phyloP scores from a whole-genome alignment of 2,329 filamentous ascomycete species.

The Neonectria neomacrospora region DNA sequence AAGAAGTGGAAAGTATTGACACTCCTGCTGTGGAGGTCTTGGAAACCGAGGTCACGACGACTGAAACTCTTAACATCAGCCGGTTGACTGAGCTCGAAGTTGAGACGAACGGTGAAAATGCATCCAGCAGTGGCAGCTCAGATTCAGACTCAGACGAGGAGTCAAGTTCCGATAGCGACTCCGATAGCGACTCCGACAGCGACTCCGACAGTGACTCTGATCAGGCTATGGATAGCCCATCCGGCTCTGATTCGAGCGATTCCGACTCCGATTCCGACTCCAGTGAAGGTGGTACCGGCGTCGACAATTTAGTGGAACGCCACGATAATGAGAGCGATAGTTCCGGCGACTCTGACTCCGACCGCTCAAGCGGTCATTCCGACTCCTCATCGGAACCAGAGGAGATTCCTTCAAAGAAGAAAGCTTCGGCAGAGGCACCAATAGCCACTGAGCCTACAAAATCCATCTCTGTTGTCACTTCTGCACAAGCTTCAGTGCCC shows the following conservation, averaged over 20 bases:
- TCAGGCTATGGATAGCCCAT: slow-evolving; percentile 1
- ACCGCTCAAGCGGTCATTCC: slow-evolving; percentile 38
- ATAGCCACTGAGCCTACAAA: not conserved
- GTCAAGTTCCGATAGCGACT: slow-evolving; percentile 47
- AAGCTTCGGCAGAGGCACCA: slow-evolving; percentile 12
- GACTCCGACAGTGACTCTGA: slow-evolving; percentile 14
- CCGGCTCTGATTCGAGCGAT: slow-evolving; percentile 24
- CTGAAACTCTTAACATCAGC: not conserved
- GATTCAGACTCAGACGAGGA: slow-evolving; percentile 45
- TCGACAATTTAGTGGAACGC: slow-evolving; percentile 24
- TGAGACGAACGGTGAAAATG: slow-evolving; percentile 27
- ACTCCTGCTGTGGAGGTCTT: not conserved
- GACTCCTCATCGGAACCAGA: slow-evolving; percentile 50
- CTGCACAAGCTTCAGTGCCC: slow-evolving; percentile 13
- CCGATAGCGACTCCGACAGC: slow-evolving; percentile 52
- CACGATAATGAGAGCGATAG: slow-evolving; percentile 34
- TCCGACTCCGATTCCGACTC: slow-evolving; percentile 25
- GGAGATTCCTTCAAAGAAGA: slow-evolving; percentile 50
- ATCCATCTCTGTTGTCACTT: not conserved
- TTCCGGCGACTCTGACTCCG: slow-evolving; percentile 36
- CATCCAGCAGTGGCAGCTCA: slow-evolving; percentile 37
- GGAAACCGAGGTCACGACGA: not conserved
- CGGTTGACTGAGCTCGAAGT: slow-evolving; percentile 7
- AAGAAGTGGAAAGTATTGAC: slow-evolving; percentile 39
- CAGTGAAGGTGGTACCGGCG: not conserved